These are phyloP conservation scores for Lyophyllum shimeji DNA, from an alignment of 768 basidiomycete genomes.

Conservation along the genomic window DNA sequence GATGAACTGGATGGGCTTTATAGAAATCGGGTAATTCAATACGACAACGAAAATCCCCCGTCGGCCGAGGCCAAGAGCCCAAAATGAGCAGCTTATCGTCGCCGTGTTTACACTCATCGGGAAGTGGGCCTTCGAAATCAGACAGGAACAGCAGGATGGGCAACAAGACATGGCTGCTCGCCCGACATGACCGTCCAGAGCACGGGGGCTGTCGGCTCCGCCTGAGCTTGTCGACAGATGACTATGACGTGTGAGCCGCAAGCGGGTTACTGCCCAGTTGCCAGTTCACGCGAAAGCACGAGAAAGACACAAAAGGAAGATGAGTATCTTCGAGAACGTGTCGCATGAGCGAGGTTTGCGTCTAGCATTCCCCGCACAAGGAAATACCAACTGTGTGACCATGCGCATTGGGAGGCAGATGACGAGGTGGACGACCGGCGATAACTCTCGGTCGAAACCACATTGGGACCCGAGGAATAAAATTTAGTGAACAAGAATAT, in stretches of 20 bases:
- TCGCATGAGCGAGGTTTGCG: not conserved
- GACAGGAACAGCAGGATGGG: conserved; percentile 1
- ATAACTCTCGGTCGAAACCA: not conserved
- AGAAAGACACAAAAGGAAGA: not conserved
- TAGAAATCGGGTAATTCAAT: conserved; percentile 4
- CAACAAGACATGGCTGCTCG: not conserved
- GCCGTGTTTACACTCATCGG: not conserved
- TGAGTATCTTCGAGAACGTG: not conserved
- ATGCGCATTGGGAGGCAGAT: not conserved
- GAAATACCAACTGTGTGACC: not conserved
- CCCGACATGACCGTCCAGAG: not conserved
- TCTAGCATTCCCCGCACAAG: not conserved
- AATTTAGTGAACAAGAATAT: not conserved
- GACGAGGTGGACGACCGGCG: not conserved
- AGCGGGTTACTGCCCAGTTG: not conserved
- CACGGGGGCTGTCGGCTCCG: not conserved
- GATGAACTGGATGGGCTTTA: conserved; percentile 12
- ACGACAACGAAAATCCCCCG: not conserved
- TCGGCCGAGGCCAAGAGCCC: conserved; percentile 3
- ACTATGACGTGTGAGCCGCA: not conserved
- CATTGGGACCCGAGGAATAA: not conserved
- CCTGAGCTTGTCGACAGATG: conserved; percentile 10
- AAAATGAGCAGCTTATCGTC: not conserved
- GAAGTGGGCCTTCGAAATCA: not conserved
- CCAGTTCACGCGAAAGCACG: not conserved